Base-by-base conservation (phyloP, 179 eudicot genomes). In the Pouteria campechiana region DNA sequence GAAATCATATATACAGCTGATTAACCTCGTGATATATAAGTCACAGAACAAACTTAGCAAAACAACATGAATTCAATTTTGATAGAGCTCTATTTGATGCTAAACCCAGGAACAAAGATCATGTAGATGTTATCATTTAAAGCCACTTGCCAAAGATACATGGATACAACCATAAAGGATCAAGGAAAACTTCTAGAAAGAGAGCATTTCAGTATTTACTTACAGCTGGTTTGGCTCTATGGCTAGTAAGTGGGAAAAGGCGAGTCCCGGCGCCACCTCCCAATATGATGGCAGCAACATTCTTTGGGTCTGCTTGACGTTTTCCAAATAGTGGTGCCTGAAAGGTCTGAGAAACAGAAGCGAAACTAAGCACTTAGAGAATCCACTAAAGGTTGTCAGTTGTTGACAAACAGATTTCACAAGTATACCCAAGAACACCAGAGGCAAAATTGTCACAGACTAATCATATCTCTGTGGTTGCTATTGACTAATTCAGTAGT, bases 261-360 rank as follows among this genome's bases (percentile, higher is more conserved):
- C 97, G 87, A 68, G 97, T 88, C 27, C 97, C 97, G 14, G 94
- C 97, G 13, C 97, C 97, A 17, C 97, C 97, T 32, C 97, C 94
- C 42, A 88, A 49, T 14, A 88, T 75, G 7, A 84, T 67, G 7
- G 97, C 72, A 30, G 93, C 97, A n/a, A 88, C 93, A 49, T 51
- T 67, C 54, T 73, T 75, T 0, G 97, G 85, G 41, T 88, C 95
- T 43, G 67, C 93, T 45, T 55, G 54, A 25, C 76, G 62, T 18
- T 44, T 28, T 44, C 75, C 94, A 44, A 67, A 61, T 1, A 60
- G 32, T 33, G 69, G 48, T 17, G 65, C 47, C 61, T 84, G 80
- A 60, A 66, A 55, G 48, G 55, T 63, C 95, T 80, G 69, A 14
- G 34, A 52, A 10, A 18, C 17, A 42, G 12, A 2, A 12, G 13